A percentile compares a stretch with the other conserved stretches of the same genome.
These are phyloP conservation scores for Hericium coralloides DNA, from an alignment of 768 basidiomycete genomes.

Conservation along the genomic window DNA sequence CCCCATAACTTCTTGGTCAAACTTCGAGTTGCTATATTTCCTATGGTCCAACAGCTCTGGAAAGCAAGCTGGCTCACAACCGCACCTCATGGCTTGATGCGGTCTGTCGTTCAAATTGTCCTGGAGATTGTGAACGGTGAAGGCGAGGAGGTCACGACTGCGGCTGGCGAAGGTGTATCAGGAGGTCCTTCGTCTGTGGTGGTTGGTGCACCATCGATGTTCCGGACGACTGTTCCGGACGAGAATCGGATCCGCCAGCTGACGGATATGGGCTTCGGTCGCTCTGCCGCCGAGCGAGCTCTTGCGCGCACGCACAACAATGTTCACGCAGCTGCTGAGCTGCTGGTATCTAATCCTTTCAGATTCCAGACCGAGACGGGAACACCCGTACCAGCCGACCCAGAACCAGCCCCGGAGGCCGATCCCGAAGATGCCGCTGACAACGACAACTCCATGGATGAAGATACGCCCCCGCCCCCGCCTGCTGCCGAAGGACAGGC, in stretches of 20 bases:
- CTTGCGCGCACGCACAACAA: constrained; percentile 83
- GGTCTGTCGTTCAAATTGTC: constrained; percentile 66
- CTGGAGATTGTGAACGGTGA: constrained; percentile 79
- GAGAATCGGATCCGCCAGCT: constrained; percentile 75
- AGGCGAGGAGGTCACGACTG: constrained; percentile 56
- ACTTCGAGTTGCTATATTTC: constrained; percentile 62
- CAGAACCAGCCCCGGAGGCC: constrained; percentile 11
- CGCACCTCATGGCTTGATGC: constrained; percentile 66
- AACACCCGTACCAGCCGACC: constrained; percentile 24
- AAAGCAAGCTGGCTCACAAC: constrained; percentile 72
- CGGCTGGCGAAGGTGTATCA: constrained; percentile 12
- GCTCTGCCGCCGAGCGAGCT: constrained; percentile 80
- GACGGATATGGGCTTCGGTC: constrained; percentile 94
- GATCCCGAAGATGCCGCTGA: constrained; percentile 7
- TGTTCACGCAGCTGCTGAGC: constrained; percentile 79
- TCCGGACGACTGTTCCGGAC: constrained; percentile 44
- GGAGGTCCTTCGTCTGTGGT: constrained; percentile 23
- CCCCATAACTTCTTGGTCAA: constrained; percentile 81
- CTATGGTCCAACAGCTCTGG: constrained; percentile 68
- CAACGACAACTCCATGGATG: background rate
- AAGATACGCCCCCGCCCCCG: background rate
- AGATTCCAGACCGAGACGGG: constrained; percentile 64
- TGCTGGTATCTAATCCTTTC: constrained; percentile 76
- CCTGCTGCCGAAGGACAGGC: background rate
- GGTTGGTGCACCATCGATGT: constrained; percentile 24